Conservation (phyloP, 805 yeast species). For the Saccharomycopsis fermentans region DNA sequence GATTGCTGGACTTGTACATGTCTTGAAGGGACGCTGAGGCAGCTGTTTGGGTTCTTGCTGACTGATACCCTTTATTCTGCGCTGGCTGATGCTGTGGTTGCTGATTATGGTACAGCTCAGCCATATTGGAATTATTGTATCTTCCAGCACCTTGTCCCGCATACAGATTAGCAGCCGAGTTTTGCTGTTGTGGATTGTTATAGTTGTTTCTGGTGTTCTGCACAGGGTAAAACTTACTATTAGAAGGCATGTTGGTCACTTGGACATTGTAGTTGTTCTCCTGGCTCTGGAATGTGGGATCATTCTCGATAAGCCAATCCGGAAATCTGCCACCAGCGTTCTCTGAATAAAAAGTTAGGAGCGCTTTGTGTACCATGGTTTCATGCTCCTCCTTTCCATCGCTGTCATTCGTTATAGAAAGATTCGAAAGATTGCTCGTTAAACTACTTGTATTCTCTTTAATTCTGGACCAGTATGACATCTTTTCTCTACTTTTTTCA, state of each 20-base stretch:
- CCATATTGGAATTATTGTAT: slow-evolving; percentile 5
- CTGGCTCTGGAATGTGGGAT: slow-evolving; percentile 10
- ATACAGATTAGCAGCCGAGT: neutral
- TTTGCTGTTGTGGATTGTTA: slow-evolving; percentile 4
- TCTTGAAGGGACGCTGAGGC: slow-evolving; percentile 17
- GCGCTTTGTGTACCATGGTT: slow-evolving; percentile 15
- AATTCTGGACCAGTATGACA: slow-evolving; percentile 12
- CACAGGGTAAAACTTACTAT: slow-evolving; percentile 16
- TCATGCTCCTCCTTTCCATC: slow-evolving; percentile 17
- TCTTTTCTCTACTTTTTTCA: too few relatives aligned
- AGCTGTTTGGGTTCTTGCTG: slow-evolving; percentile 16
- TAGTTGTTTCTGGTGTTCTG: slow-evolving; percentile 7
- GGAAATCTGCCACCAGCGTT: slow-evolving; percentile 8
- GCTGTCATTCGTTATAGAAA: slow-evolving; percentile 12
- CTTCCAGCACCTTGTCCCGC: slow-evolving; percentile 4
- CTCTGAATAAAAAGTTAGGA: slow-evolving; percentile 13
- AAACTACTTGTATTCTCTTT: slow-evolving; percentile 11
- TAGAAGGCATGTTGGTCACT: slow-evolving; percentile 3
- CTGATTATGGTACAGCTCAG: neutral
- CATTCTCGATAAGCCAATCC: slow-evolving; percentile 17
- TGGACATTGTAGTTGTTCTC: neutral
- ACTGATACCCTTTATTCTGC: slow-evolving; percentile 2
- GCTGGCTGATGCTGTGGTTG: neutral
- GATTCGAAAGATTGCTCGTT: slow-evolving; percentile 6
- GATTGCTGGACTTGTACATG: slow-evolving; percentile 13